Percentiles rank a stretch among this genome's conserved stretches.
phyloP scores from a whole-genome alignment of 2,329 filamentous ascomycete genomes.

The Daldinia sp. region DNA sequence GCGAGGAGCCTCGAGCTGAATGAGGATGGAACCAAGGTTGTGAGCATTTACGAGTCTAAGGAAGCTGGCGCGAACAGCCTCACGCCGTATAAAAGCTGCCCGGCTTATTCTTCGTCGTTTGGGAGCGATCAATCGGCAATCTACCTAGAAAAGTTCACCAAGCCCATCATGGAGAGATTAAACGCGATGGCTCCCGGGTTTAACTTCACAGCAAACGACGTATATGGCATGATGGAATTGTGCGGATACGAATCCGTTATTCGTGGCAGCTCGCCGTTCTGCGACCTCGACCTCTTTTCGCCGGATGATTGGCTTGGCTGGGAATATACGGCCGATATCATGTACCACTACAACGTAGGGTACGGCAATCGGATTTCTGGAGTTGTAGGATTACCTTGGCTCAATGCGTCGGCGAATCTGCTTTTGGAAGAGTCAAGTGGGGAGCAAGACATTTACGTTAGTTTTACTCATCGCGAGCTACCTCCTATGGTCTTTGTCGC shows the following conservation, averaged over 20 bases:
- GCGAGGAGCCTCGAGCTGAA: constrained; percentile 67
- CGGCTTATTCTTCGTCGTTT: constrained; percentile 65
- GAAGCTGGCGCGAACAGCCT: constrained; percentile 69
- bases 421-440: constrained; percentile 56
- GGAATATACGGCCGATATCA: constrained; percentile 73
- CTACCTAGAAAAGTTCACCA: constrained; percentile 68
- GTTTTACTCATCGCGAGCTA: constrained; percentile 77
- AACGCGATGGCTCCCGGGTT: constrained; percentile 66
- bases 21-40: constrained; percentile 65
- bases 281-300: constrained; percentile 68
- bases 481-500: constrained; percentile 75
- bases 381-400: constrained; percentile 73
- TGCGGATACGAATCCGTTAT: constrained; percentile 76
- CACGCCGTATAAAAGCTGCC: constrained; percentile 74
- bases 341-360: constrained; percentile 74
- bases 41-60: constrained; percentile 67
- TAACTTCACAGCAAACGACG: constrained; percentile 72
- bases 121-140: constrained; percentile 66
- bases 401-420: constrained; percentile 69
- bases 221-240: constrained; percentile 74
- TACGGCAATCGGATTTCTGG: constrained; percentile 71
- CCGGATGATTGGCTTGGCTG: constrained; percentile 74
- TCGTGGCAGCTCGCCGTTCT: constrained; percentile 71
- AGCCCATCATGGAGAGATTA: constrained; percentile 69
- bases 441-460: constrained; percentile 71